Conservation (phyloP, 306 rosid species). For the Macrotyloma uniflorum region DNA sequence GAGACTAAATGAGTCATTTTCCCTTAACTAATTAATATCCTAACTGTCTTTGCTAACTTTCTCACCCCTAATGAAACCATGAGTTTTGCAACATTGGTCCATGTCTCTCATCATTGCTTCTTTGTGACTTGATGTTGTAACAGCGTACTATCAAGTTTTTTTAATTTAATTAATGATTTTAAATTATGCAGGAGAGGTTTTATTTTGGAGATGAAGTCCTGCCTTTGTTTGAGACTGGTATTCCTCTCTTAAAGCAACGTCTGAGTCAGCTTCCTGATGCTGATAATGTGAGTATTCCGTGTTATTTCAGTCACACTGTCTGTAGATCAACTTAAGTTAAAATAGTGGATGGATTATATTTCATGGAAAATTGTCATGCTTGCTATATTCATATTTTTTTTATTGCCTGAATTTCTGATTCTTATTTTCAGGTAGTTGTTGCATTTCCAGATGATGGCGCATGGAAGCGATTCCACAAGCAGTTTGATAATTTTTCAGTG, state of each 20-base stretch:
- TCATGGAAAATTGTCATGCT: not conserved
- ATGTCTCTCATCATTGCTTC: slow-evolving; percentile 10
- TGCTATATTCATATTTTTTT: slow-evolving; percentile 17
- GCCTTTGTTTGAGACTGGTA: slow-evolving; percentile 97
- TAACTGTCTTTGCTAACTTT: too few relatives aligned
- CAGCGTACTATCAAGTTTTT: not conserved
- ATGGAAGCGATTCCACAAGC: slow-evolving; percentile 98
- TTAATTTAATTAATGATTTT: not conserved
- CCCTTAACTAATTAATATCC: too few relatives aligned
- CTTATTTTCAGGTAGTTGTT: slow-evolving; percentile 73
- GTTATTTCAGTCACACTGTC: not conserved
- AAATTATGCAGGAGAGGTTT: slow-evolving; percentile 80
- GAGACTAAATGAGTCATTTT: too few relatives aligned
- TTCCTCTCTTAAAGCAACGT: slow-evolving; percentile 90
- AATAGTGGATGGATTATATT: slow-evolving; percentile 5
- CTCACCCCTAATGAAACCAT: too few relatives aligned
- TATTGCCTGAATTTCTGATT: slow-evolving; percentile 17
- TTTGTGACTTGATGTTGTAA: not conserved
- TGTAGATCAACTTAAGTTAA: not conserved
- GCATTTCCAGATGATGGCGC: slow-evolving; percentile 99
- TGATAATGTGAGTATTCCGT: slow-evolving; percentile 56
- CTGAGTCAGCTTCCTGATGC: slow-evolving; percentile 81
- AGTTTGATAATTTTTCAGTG: slow-evolving; percentile 71
- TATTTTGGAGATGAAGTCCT: slow-evolving; percentile 94
- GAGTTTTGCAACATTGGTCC: not conserved